Evolutionary conservation across 352 stramenopile genomes (phyloP).

Genomic region (Phytopythium chamaehyphon): DNA sequence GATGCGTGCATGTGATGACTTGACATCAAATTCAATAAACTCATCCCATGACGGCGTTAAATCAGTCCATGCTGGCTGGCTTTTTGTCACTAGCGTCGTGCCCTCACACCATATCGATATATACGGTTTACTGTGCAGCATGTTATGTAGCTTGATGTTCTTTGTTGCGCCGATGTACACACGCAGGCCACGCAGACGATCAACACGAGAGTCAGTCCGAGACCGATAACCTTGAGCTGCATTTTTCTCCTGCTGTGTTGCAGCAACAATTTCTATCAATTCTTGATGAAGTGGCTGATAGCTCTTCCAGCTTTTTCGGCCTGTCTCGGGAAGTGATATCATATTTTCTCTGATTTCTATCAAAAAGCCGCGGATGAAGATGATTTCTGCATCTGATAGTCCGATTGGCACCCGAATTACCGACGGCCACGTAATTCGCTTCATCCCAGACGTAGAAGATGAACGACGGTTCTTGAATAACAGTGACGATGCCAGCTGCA

Average conservation of each 20-base stretch:
- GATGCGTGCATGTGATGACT: conserved; percentile 30
- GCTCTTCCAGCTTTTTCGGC: conserved; percentile 36
- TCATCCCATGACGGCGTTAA: conserved; percentile 61
- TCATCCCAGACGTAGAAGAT: conserved; percentile 10
- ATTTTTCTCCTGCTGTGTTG: not conserved
- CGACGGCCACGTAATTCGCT: conserved; percentile 29
- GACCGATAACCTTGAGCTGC: not conserved
- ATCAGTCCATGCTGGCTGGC: conserved; percentile 47
- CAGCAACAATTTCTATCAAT: conserved; percentile 24
- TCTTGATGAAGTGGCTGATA: conserved; percentile 41
- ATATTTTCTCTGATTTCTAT: conserved; percentile 30
- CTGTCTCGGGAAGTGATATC: conserved; percentile 14
- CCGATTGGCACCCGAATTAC: conserved; percentile 18
- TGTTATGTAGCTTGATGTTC: conserved; percentile 29
- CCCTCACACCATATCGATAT: conserved; percentile 45
- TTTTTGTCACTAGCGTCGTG: conserved; percentile 19
- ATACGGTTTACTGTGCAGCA: conserved; percentile 45
- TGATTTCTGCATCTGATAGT: conserved; percentile 26
- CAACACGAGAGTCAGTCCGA: conserved; percentile 10
- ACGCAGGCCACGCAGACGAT: conserved; percentile 31
- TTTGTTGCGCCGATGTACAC: conserved; percentile 42
- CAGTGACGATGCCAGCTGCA: not conserved
- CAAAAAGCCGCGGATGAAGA: conserved; percentile 31
- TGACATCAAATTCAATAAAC: conserved; percentile 45
- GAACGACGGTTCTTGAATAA: not conserved